These are phyloP conservation scores for Heracleum sosnowskyi DNA, from an alignment of 129 eudicot species.

Conservation along the genomic window DNA sequence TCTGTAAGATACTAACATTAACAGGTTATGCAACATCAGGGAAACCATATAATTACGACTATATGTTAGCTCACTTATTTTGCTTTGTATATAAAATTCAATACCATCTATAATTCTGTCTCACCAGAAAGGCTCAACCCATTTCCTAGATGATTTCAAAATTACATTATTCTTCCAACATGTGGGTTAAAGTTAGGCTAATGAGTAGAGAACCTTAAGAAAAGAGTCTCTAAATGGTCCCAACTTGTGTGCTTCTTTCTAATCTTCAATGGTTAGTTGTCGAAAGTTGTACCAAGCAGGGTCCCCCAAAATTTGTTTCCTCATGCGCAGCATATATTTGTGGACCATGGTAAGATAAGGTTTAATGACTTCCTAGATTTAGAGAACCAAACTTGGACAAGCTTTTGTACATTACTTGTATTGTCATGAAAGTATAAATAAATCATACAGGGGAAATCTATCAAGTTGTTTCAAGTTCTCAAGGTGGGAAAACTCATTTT, in stretches of 20 bases:
- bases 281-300: slow-evolving; percentile 6
- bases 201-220: slow-evolving; percentile 9
- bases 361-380: slow-evolving; percentile 4
- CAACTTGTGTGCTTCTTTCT: neutral
- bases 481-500: neutral
- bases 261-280: neutral
- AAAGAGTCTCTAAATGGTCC: slow-evolving; percentile 12
- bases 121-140: slow-evolving; percentile 4
- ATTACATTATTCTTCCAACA: neutral
- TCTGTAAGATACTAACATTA: too few relatives aligned
- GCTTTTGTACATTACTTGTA: neutral
- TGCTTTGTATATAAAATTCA: neutral
- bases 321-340: slow-evolving; percentile 11
- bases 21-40: too few relatives aligned
- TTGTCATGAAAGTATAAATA: neutral
- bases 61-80: neutral
- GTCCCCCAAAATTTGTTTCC: slow-evolving; percentile 13
- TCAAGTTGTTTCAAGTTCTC: neutral
- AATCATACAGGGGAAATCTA: neutral
- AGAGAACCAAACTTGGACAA: neutral
- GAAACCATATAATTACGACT: neutral
- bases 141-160: neutral
- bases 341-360: neutral
- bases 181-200: neutral
- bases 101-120: neutral